Conservation (phyloP, 73 alveolate species). For the Tetrahymena malaccensis region DNA sequence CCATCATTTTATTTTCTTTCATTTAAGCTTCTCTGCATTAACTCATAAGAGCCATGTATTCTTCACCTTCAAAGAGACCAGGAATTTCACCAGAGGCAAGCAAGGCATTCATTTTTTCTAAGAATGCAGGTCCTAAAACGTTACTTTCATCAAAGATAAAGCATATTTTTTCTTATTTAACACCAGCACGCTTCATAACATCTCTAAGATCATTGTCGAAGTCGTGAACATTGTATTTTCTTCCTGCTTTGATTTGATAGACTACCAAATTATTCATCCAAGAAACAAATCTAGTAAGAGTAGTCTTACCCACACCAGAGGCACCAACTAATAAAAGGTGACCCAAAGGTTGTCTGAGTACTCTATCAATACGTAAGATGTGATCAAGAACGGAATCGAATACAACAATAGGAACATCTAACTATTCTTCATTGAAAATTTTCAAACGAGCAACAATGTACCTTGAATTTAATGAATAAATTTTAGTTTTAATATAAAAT, state of each 20-base stretch:
- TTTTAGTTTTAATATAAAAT: neutral
- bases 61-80: conserved; percentile 99
- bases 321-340: conserved; percentile 97
- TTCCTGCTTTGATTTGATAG: conserved; percentile 97
- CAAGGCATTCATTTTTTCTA: conserved; percentile 99
- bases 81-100: conserved; percentile 99
- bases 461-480: neutral
- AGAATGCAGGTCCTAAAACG: conserved; percentile 98
- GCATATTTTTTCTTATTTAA: conserved; percentile 83
- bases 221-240: conserved; percentile 94
- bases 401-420: conserved; percentile 95
- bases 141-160: conserved; percentile 98
- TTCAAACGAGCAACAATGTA: conserved; percentile 67
- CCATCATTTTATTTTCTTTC: neutral
- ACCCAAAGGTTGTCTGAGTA: conserved; percentile 96
- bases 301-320: conserved; percentile 56
- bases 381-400: conserved; percentile 97
- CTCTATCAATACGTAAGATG: conserved; percentile 97
- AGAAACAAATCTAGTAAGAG: conserved; percentile 94
- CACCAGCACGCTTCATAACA: conserved; percentile 97
- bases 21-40: conserved; percentile 72
- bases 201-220: conserved; percentile 98
- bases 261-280: conserved; percentile 97
- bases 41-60: conserved; percentile 91
- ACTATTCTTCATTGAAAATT: conserved; percentile 97